phyloP scores from a whole-genome alignment of 805 yeast species.

The Lachancea cidri region DNA sequence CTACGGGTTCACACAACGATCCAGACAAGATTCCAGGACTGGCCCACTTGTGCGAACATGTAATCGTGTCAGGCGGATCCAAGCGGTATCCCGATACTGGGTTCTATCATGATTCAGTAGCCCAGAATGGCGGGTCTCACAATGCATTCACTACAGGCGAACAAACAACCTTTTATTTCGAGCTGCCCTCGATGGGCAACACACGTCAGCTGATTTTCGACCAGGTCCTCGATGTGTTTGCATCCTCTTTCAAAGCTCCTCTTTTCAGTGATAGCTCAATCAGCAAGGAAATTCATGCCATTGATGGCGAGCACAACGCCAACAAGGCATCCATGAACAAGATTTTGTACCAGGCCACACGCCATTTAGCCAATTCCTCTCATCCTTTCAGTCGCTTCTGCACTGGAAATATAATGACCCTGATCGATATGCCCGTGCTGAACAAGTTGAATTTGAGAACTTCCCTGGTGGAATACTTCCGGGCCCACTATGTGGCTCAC shows the following conservation, averaged over 20 bases:
- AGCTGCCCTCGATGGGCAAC: conserved; percentile 43
- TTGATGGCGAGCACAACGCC: conserved; percentile 62
- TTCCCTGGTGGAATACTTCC: conserved; percentile 37
- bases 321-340: conserved; percentile 44
- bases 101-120: conserved; percentile 40
- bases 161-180: conserved; percentile 58
- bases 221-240: conserved; percentile 43
- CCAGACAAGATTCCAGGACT: conserved; percentile 67
- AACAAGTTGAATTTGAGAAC: conserved; percentile 35
- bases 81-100: conserved; percentile 47
- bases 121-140: conserved; percentile 47
- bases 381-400: conserved; percentile 60
- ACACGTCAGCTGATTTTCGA: conserved; percentile 39
- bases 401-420: conserved; percentile 57
- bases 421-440: conserved; percentile 34
- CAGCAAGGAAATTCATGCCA: conserved; percentile 50
- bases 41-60: conserved; percentile 88
- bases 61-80: conserved; percentile 51
- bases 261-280: conserved; percentile 39
- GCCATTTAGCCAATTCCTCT: conserved; percentile 41
- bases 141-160: conserved; percentile 72
- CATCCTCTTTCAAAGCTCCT: conserved; percentile 49
- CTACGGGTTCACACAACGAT: conserved; percentile 77
- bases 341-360: conserved; percentile 52
- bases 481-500: conserved; percentile 38